phyloP scores from a whole-genome alignment of 192 early-diverging fungal genomes.

The Gryganskiella cystojenkinii region DNA sequence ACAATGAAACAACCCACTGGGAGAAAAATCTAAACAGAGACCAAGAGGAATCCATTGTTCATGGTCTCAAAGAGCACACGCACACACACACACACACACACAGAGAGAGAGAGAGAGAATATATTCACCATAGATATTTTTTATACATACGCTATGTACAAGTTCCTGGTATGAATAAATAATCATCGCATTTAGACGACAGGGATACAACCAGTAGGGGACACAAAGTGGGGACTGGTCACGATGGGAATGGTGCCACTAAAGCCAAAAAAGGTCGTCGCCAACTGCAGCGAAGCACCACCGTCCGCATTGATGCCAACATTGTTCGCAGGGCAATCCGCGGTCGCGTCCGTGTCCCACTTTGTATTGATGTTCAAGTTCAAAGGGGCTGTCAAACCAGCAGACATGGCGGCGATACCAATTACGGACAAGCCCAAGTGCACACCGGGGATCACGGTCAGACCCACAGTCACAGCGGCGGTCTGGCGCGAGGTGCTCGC shows the following conservation, averaged over 20 bases:
- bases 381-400: constrained; percentile 22
- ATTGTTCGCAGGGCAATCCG: constrained; percentile 24
- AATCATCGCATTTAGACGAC: background rate
- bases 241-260: constrained; percentile 19
- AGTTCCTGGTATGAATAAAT: too few species aligned
- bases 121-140: too few species aligned
- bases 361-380: constrained; percentile 25
- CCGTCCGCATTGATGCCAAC: constrained; percentile 22
- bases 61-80: too few species aligned
- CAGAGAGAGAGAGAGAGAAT: too few species aligned
- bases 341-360: constrained; percentile 29
- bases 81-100: too few species aligned
- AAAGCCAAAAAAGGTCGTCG: constrained; percentile 37
- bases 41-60: too few species aligned
- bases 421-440: constrained; percentile 22
- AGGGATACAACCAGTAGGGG: constrained; percentile 29
- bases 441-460: constrained; percentile 22
- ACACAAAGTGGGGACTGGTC: constrained; percentile 6
- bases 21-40: too few species aligned
- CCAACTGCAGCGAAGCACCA: constrained; percentile 11
- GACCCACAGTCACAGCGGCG: constrained; percentile 18
- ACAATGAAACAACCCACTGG: too few species aligned
- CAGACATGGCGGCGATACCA: constrained; percentile 13
- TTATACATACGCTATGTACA: too few species aligned
- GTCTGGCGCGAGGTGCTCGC: constrained; percentile 19